These are phyloP conservation scores for Drechslerella coelobrocha DNA, from an alignment of 2,329 filamentous ascomycete species.

Conservation along the genomic window DNA sequence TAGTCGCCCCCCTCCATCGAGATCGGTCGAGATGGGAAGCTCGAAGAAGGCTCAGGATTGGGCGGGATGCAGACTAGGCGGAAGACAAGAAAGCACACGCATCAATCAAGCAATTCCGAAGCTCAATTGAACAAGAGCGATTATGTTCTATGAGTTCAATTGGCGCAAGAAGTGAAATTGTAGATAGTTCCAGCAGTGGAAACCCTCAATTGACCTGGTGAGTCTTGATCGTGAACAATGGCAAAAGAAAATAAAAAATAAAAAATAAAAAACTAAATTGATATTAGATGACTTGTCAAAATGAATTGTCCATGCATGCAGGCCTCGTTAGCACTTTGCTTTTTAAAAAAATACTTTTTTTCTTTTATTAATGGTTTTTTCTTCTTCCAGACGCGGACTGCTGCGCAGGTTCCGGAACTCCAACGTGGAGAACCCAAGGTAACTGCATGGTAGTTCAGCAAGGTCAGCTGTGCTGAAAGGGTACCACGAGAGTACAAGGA, in stretches of 20 bases:
- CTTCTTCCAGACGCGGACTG: constrained; percentile 17
- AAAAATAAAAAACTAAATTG: no score
- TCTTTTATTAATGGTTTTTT: constrained; percentile 15
- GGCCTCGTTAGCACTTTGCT: constrained; percentile 46
- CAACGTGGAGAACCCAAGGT: constrained; percentile 45
- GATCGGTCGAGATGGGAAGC: constrained; percentile 34
- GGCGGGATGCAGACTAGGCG: constrained; percentile 19
- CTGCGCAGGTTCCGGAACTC: constrained; percentile 41
- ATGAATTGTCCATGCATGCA: constrained; percentile 52
- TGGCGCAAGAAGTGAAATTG: constrained; percentile 10
- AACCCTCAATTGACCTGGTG: constrained; percentile 3
- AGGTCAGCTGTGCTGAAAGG: constrained; percentile 17
- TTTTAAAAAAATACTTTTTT: constrained; percentile 37
- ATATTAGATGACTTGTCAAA: constrained; percentile 39
- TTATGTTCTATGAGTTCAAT: constrained; percentile 11
- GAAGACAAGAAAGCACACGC: background rate
- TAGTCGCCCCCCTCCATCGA: constrained; percentile 41
- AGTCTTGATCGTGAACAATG: constrained; percentile 10
- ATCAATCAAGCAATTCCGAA: background rate
- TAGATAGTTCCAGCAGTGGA: background rate
- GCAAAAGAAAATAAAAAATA: constrained; percentile 16
- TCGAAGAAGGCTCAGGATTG: constrained; percentile 26
- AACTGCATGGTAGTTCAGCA: constrained; percentile 25
- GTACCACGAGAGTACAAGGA: constrained; percentile 45
- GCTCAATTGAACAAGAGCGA: background rate